Percentiles rank a stretch among this genome's conserved stretches.
These are phyloP conservation scores for Aspergillus biplanus DNA, from an alignment of 495 filamentous ascomycete species.

Conservation along the genomic window DNA sequence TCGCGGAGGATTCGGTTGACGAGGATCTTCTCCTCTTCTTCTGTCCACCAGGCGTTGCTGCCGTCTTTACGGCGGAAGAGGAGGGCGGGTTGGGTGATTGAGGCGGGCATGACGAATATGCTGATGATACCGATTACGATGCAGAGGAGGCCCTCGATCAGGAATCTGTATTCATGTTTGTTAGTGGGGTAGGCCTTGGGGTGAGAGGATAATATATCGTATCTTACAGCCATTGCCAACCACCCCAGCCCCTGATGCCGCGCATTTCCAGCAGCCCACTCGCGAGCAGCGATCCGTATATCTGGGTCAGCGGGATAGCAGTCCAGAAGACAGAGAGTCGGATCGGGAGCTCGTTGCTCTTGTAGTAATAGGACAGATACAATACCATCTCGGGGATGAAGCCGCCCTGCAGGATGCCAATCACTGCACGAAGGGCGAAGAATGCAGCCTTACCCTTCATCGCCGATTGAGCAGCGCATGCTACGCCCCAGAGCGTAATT, in stretches of 20 bases:
- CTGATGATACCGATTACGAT: slow-evolving; percentile 17
- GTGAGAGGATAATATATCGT: slow-evolving; percentile 34
- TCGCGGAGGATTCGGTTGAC: slow-evolving; percentile 74
- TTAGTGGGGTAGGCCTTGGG: not conserved
- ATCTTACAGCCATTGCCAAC: slow-evolving; percentile 54
- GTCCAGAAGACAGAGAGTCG: slow-evolving; percentile 56
- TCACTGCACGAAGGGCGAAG: slow-evolving; percentile 55
- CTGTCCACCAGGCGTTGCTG: slow-evolving; percentile 15
- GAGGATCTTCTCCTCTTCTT: slow-evolving; percentile 58
- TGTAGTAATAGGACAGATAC: slow-evolving; percentile 58
- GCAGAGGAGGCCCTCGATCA: slow-evolving; percentile 14
- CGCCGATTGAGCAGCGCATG: slow-evolving; percentile 59
- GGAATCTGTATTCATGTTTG: not conserved
- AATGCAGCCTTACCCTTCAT: slow-evolving; percentile 61
- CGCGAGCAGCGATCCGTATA: slow-evolving; percentile 54
- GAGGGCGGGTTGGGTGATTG: slow-evolving; percentile 7
- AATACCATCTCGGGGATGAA: slow-evolving; percentile 47
- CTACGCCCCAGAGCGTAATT: slow-evolving; percentile 67
- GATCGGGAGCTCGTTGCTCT: slow-evolving; percentile 51
- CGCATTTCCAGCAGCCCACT: slow-evolving; percentile 55
- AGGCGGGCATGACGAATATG: slow-evolving; percentile 10
- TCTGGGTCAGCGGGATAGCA: slow-evolving; percentile 31
- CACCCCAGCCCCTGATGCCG: slow-evolving; percentile 49
- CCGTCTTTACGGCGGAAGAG: slow-evolving; percentile 17
- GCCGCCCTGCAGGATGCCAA: slow-evolving; percentile 68